A percentile compares a stretch with the other conserved stretches of the same genome.
phyloP scores from a whole-genome alignment of 1,284 basidiomycete genomes.

The Ceraceosorus guamensis region DNA sequence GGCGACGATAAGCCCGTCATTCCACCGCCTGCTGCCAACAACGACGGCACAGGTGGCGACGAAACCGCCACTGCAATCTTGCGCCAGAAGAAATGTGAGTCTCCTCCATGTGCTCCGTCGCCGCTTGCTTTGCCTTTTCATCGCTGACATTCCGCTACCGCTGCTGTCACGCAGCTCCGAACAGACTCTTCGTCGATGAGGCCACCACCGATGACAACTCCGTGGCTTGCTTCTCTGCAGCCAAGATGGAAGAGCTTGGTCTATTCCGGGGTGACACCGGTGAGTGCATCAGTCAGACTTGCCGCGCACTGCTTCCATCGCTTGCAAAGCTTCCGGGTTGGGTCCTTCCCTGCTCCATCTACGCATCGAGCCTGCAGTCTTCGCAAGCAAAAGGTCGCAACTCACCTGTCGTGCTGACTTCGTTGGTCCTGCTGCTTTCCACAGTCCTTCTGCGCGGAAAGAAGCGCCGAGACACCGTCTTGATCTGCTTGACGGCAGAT shows the following conservation, averaged over 20 bases:
- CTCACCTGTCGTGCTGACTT: too few relatives aligned
- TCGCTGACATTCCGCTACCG: background rate
- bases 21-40: too few relatives aligned
- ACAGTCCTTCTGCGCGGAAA: constrained; percentile 58
- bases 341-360: background rate
- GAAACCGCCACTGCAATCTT: constrained; percentile 46
- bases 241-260: constrained; percentile 88
- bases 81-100: constrained; percentile 40
- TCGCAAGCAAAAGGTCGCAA: too few relatives aligned
- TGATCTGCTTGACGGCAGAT: constrained; percentile 90
- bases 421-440: too few relatives aligned
- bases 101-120: background rate
- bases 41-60: constrained; percentile 9
- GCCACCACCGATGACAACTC: constrained; percentile 49
- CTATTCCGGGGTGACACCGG: constrained; percentile 83
- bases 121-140: background rate
- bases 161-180: constrained; percentile 22
- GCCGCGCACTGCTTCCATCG: too few relatives aligned
- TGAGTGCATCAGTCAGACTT: constrained; percentile 5
- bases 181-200: constrained; percentile 48
- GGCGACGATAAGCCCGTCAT: too few relatives aligned
- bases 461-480: constrained; percentile 80
- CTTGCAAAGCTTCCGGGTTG: too few relatives aligned
- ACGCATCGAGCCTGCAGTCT: background rate
- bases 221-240: constrained; percentile 90